A percentile compares a stretch with the other conserved stretches of the same genome.
These are phyloP conservation scores for Malassezia sympodialis DNA, from an alignment of 1,284 basidiomycete species.

Conservation along the genomic window DNA sequence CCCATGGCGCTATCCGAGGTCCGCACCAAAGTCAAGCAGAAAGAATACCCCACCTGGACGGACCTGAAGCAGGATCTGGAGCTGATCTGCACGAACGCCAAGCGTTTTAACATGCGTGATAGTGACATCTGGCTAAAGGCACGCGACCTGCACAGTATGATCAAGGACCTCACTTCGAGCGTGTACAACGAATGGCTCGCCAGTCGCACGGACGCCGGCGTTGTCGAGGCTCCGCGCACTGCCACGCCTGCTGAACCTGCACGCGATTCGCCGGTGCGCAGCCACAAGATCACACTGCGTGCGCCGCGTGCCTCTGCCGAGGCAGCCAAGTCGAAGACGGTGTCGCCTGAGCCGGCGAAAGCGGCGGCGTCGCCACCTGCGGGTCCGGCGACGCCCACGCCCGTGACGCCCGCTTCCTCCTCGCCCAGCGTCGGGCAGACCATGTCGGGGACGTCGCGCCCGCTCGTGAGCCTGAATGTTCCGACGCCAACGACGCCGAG, in stretches of 20 bases:
- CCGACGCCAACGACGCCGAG: conserved; percentile 2
- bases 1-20: conserved; percentile 81
- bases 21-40: conserved; percentile 57
- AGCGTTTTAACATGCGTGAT: conserved; percentile 74
- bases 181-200: conserved; percentile 9
- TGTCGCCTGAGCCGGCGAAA: not conserved
- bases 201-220: not conserved
- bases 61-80: conserved; percentile 71
- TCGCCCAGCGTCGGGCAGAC: conserved; percentile 1
- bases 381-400: not conserved
- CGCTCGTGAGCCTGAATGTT: not conserved
- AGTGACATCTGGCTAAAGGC: conserved; percentile 78
- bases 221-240: not conserved
- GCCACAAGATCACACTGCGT: conserved; percentile 15
- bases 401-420: not conserved
- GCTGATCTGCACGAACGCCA: conserved; percentile 78
- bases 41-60: conserved; percentile 60
- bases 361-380: not conserved
- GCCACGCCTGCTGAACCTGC: not conserved
- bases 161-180: conserved; percentile 23
- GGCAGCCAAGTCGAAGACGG: not conserved
- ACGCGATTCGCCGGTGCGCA: not conserved
- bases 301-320: not conserved
- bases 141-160: conserved; percentile 53
- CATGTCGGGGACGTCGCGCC: not conserved